Conservation (phyloP, 306 rosid genomes). For the Vicia villosa region DNA sequence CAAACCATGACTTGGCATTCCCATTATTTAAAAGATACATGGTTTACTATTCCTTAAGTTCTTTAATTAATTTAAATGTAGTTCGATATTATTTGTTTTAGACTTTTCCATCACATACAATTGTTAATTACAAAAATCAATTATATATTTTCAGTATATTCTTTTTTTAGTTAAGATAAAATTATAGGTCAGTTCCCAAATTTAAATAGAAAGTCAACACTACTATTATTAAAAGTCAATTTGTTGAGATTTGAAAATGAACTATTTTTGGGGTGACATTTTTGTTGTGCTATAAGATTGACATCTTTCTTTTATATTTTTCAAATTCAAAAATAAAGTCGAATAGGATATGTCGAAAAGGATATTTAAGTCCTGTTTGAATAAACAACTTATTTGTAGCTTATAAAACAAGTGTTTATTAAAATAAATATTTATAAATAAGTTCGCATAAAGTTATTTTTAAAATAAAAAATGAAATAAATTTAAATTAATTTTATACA, state of each 20-base stretch:
- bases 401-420: no score
- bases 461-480: no score
- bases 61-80: neutral
- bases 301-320: conserved; percentile 11
- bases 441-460: no score
- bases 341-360: no score
- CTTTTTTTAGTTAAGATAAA: neutral
- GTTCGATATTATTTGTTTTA: conserved; percentile 2
- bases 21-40: neutral
- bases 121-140: neutral
- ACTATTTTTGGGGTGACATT: conserved; percentile 11
- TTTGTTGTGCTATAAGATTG: conserved; percentile 2
- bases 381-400: no score
- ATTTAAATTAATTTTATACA: no score
- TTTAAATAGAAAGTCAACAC: conserved; percentile 15
- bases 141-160: neutral
- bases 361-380: no score
- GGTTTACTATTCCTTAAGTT: conserved; percentile 7
- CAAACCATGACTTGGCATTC: conserved; percentile 36
- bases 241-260: neutral
- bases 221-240: neutral
- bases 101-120: conserved; percentile 20
- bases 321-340: neutral
- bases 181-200: neutral
- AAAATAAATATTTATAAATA: no score